Base-by-base conservation (phyloP, 371 early-diverging fungal genomes). In the Vittaforma corneae region DNA sequence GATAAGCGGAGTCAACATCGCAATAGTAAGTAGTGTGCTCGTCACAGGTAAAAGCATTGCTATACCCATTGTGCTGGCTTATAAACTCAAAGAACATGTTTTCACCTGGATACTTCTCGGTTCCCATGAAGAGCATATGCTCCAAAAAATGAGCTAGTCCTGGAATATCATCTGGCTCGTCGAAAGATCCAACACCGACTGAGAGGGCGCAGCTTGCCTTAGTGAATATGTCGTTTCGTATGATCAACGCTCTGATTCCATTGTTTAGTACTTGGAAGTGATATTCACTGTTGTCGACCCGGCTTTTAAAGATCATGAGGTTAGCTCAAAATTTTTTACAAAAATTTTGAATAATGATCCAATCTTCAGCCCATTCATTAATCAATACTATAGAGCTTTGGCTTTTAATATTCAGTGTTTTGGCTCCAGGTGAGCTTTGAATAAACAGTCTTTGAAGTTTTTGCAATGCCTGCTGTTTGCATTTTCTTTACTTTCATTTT, bases 71-170 rank as follows among this genome's bases (percentile, higher is more conserved):
- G 70, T 94, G 87, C 47, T 83, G 83, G 6, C 86, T 80, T 40
- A 96, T 78, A 69, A 85, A 93, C 76, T 85, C 80, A 45, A 78
- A 65, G 33, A 72, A 72, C 16, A 30, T 65, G 59, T 70, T 65
- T 38, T 78, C 73, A 52, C 52, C 70, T 54, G 69, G 71, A 63
- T 68, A 70, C 40, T 56, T 55, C 35, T 66, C 67, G 18, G 82
- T 82, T 0, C 83, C 83, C 90, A 92, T 86, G 76, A 92, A 91
- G 40, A 91, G 80, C 73, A 96, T 75, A 77, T 97, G 97, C 76
- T 97, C 97, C 74, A 88, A 87, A 74, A 94, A 97, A 79, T 97
- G 97, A 11, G 95, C 93, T 63, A 97, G 78, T 0, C 97, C 97
- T 70, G 85, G 87, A 38, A 86, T 78, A 53, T 83, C 82, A 48